Evolutionary conservation across 2,329 filamentous ascomycete genomes (phyloP).

Genomic region (Ophiostoma piceae): DNA sequence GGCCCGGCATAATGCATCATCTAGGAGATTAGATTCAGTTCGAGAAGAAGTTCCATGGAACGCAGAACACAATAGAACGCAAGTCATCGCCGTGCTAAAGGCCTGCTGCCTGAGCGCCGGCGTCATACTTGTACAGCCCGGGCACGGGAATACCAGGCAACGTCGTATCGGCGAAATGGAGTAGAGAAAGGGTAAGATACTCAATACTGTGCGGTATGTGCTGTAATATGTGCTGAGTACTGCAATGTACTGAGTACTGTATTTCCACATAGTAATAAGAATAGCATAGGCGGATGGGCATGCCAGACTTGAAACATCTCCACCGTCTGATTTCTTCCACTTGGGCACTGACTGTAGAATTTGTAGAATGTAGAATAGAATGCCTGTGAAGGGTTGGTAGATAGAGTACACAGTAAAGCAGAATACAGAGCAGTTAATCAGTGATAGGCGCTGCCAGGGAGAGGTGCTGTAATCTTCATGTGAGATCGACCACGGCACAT

Average conservation of each 20-base stretch:
- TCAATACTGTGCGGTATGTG: not conserved
- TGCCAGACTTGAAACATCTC: constrained; percentile 1
- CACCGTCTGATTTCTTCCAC: constrained; percentile 2
- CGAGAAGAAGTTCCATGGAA: too few species aligned
- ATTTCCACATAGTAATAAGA: not conserved
- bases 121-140: not conserved
- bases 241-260: not conserved
- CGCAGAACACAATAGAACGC: not conserved
- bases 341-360: not conserved
- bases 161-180: not conserved
- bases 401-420: too few species aligned
- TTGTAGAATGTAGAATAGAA: not conserved
- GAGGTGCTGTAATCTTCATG: not conserved
- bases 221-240: too few species aligned
- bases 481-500: not conserved
- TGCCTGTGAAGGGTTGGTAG: not conserved
- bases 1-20: too few species aligned
- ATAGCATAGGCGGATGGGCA: not conserved
- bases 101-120: not conserved
- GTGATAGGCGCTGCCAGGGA: not conserved
- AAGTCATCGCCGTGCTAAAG: not conserved
- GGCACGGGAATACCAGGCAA: not conserved
- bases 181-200: not conserved
- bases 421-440: too few species aligned
- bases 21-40: too few species aligned